These are phyloP conservation scores for Alternaria rosae DNA, from an alignment of 2,329 filamentous ascomycete species.

Conservation along the genomic window DNA sequence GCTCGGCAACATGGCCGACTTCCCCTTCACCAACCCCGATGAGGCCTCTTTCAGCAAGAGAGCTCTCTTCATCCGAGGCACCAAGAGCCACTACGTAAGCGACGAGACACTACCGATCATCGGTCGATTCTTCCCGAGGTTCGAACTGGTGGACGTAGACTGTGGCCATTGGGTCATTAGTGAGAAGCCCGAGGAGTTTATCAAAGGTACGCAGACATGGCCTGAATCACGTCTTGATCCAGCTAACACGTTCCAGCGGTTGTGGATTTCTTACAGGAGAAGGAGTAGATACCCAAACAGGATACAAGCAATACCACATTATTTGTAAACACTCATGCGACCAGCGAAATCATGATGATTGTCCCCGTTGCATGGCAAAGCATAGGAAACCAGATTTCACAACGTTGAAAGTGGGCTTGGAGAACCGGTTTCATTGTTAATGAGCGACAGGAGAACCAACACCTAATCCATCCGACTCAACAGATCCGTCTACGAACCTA, in stretches of 20 bases:
- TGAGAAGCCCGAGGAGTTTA: slow-evolving; percentile 83
- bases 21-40: slow-evolving; percentile 81
- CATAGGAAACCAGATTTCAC: neutral
- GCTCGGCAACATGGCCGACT: slow-evolving; percentile 82
- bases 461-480: neutral
- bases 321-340: neutral
- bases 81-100: slow-evolving; percentile 77
- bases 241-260: slow-evolving; percentile 59
- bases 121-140: slow-evolving; percentile 82
- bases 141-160: slow-evolving; percentile 75
- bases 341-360: neutral
- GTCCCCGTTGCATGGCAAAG: neutral
- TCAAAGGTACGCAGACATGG: slow-evolving; percentile 64
- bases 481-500: neutral
- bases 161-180: slow-evolving; percentile 88
- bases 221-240: accelerated
- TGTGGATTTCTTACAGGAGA: slow-evolving; percentile 68
- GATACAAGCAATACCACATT: neutral
- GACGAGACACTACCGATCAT: slow-evolving; percentile 82
- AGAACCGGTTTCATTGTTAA: neutral
- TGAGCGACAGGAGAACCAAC: neutral
- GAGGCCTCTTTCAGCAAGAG: slow-evolving; percentile 74
- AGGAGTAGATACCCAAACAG: slow-evolving; percentile 35
- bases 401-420: neutral
- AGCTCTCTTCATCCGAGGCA: slow-evolving; percentile 81